A percentile compares a stretch with the other conserved stretches of the same genome.
phyloP scores from a whole-genome alignment of 2,329 filamentous ascomycete species.

The Stemphylium vesicarium region DNA sequence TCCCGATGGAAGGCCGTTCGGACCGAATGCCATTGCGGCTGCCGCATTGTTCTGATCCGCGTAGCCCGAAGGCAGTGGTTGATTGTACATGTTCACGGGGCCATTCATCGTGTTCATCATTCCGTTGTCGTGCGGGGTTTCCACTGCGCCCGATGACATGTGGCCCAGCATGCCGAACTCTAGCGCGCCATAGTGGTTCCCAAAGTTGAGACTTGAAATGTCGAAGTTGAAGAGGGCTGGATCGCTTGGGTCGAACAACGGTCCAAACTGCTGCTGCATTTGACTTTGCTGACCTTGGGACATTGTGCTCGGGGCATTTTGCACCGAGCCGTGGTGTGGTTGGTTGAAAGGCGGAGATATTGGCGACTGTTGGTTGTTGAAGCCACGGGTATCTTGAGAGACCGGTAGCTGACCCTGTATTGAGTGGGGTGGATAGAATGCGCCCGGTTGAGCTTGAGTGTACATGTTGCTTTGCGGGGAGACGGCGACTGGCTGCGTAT shows the following conservation, averaged over 20 bases:
- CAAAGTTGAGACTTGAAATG: constrained; percentile 90
- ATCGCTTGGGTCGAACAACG: constrained; percentile 88
- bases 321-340: constrained; percentile 53
- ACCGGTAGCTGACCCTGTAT: constrained; percentile 50
- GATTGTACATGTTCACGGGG: constrained; percentile 46
- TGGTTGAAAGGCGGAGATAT: constrained; percentile 76
- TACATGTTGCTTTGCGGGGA: constrained; percentile 54
- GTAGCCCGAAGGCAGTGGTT: constrained; percentile 46
- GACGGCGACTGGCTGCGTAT: constrained; percentile 31
- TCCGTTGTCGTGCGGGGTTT: constrained; percentile 70
- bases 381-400: constrained; percentile 57
- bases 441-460: constrained; percentile 44
- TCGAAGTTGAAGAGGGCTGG: constrained; percentile 95
- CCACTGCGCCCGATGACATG: constrained; percentile 90
- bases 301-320: constrained; percentile 56
- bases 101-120: constrained; percentile 45
- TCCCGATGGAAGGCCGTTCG: constrained; percentile 32
- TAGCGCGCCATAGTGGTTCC: constrained; percentile 92
- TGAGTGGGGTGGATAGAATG: constrained; percentile 51
- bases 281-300: constrained; percentile 48
- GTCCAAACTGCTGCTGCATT: constrained; percentile 56
- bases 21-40: constrained; percentile 42
- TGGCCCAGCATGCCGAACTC: constrained; percentile 97
- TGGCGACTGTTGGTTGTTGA: constrained; percentile 73
- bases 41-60: constrained; percentile 28